Conservation (phyloP, 768 basidiomycete genomes). For the Suillus subluteus region DNA sequence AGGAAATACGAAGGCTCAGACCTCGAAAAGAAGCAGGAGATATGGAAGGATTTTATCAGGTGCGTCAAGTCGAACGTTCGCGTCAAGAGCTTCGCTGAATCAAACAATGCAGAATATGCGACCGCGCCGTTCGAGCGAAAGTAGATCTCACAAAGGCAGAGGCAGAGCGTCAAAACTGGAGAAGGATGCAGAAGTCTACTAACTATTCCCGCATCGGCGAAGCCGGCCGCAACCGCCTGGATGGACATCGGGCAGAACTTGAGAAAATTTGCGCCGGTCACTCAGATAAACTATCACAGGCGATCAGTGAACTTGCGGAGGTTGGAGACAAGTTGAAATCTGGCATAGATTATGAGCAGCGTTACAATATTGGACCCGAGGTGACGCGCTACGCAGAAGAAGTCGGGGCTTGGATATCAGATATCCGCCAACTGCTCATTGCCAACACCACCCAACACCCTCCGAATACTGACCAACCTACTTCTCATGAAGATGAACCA, state of each 20-base stretch:
- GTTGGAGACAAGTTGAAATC: constrained; percentile 27
- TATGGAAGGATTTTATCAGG: constrained; percentile 35
- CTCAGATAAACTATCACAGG: constrained; percentile 27
- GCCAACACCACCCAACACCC: constrained; percentile 16
- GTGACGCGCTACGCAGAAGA: constrained; percentile 24
- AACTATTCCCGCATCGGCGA: constrained; percentile 34
- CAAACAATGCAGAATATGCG: constrained; percentile 26
- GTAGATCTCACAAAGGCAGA: constrained; percentile 32
- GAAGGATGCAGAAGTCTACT: constrained; percentile 33
- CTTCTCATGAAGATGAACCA: background rate
- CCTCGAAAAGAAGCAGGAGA: constrained; percentile 26
- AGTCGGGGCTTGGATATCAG: constrained; percentile 29
- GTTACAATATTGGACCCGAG: constrained; percentile 29
- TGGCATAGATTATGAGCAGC: constrained; percentile 30
- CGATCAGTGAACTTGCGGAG: constrained; percentile 27
- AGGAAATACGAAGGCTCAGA: constrained; percentile 26
- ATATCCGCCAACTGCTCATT: constrained; percentile 30
- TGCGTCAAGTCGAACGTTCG: constrained; percentile 17
- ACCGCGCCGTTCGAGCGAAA: constrained; percentile 34
- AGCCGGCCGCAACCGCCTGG: constrained; percentile 33
- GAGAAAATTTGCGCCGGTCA: constrained; percentile 30
- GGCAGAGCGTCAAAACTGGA: constrained; percentile 32
- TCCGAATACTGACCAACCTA: constrained; percentile 6
- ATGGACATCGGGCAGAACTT: constrained; percentile 29
- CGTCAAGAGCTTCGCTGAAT: constrained; percentile 1